Percentiles rank a stretch among this genome's conserved stretches.
These are phyloP conservation scores for Podaxis sp. DNA, from an alignment of 768 basidiomycete species.

Conservation along the genomic window DNA sequence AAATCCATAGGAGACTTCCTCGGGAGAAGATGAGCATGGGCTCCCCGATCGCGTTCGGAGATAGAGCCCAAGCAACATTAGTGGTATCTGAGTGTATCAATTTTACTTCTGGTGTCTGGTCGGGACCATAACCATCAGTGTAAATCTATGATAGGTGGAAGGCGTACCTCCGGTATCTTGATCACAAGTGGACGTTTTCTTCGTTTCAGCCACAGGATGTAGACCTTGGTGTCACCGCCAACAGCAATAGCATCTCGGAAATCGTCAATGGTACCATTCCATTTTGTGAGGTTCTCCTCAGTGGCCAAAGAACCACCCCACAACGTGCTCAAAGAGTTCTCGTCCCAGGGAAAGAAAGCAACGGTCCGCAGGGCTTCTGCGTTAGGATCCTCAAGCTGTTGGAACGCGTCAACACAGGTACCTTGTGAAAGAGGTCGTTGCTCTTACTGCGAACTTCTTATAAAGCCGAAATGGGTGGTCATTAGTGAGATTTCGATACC, in stretches of 20 bases:
- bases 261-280: slow-evolving; percentile 43
- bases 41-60: slow-evolving; percentile 39
- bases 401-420: not conserved
- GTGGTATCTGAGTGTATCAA: slow-evolving; percentile 31
- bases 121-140: not conserved
- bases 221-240: slow-evolving; percentile 34
- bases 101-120: slow-evolving; percentile 9
- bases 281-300: slow-evolving; percentile 32
- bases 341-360: slow-evolving; percentile 48
- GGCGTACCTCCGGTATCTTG: slow-evolving; percentile 33
- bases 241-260: slow-evolving; percentile 55
- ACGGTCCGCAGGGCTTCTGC: slow-evolving; percentile 36
- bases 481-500: slow-evolving; percentile 35
- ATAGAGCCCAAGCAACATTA: slow-evolving; percentile 59
- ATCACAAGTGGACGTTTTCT: slow-evolving; percentile 32
- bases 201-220: slow-evolving; percentile 34
- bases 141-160: not conserved
- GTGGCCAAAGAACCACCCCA: slow-evolving; percentile 33
- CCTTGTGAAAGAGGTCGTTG: not conserved
- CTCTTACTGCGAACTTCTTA: slow-evolving; percentile 46
- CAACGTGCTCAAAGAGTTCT: slow-evolving; percentile 34
- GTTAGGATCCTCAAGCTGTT: slow-evolving; percentile 27
- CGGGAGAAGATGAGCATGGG: slow-evolving; percentile 60
- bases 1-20: slow-evolving; percentile 54
- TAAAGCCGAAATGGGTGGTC: slow-evolving; percentile 39